Percentiles rank a stretch among this genome's conserved stretches.
Evolutionary conservation across 1,284 basidiomycete species (phyloP).

Genomic region (Thecaphora thlaspeos): DNA sequence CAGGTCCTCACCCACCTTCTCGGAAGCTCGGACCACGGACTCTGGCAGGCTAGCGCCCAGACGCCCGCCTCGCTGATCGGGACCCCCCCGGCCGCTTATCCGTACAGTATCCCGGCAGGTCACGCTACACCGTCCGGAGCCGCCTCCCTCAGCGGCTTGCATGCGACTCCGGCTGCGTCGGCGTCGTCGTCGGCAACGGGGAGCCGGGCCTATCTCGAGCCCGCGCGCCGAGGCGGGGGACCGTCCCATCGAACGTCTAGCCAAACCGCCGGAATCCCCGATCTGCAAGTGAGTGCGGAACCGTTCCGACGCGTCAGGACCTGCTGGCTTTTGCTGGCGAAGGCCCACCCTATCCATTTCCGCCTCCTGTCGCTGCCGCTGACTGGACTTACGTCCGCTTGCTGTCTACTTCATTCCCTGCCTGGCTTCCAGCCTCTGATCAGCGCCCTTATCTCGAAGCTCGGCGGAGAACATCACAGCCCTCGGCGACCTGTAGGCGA

Average conservation of each 20-base stretch:
- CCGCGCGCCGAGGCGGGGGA: too few relatives aligned
- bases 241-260: background rate
- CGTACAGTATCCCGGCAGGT: conserved; percentile 23
- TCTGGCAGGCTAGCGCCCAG: conserved; percentile 23
- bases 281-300: background rate
- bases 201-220: too few relatives aligned
- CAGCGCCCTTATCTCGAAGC: conserved; percentile 29
- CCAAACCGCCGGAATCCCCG: background rate
- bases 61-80: conserved; percentile 27
- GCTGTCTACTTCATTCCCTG: background rate
- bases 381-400: too few relatives aligned
- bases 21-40: conserved; percentile 33
- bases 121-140: background rate
- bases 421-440: conserved; percentile 35
- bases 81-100: conserved; percentile 18
- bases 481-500: conserved; percentile 28
- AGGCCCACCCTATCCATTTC: too few relatives aligned
- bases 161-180: background rate
- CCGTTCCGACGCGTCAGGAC: too few relatives aligned
- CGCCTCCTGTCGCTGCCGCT: too few relatives aligned
- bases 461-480: conserved; percentile 23
- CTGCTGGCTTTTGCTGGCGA: too few relatives aligned
- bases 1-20: conserved; percentile 48
- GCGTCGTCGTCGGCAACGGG: too few relatives aligned
- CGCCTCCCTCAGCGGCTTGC: background rate